Base-by-base conservation (phyloP, 75 land plant genomes). In the Cryptomeria japonica region DNA sequence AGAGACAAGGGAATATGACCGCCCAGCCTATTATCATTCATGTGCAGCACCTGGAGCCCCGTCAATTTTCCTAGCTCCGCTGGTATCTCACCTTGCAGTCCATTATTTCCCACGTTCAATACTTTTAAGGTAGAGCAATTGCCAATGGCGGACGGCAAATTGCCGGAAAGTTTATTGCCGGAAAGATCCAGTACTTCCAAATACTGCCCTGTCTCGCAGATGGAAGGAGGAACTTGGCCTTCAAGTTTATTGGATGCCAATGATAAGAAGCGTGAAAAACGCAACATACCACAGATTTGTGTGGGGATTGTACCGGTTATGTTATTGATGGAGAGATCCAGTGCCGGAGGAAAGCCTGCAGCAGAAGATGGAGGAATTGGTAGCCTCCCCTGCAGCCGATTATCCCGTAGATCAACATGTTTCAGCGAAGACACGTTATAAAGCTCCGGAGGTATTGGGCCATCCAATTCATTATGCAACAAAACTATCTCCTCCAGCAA, bases 1-100 rank as follows among this genome's bases (percentile, higher is more conserved):
- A 85, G 36, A n/a, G 86, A 31, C 22, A 34, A 32, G 11, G 86
- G 86, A 55, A 85, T 25, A 51, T n/a, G 25, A 31, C 86, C 64
- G 0, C 4, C 19, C 12, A 85, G 12, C 86, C 36, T n/a, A n/a
- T 85, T 85, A 22, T 85, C 64, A 19, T 36, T 85, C 73, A 32
- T 46, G 36, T 32, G 61, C 16, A 85, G 12, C 31, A 31, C 19
- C 64, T 85, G 38, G 10, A 85, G 61, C 0, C 16, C 12, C 38
- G 22, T 55, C 55, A 85, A 85, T 25, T 80, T 41, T 80, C 83
- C 83, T 8, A 80, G 2, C 19, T 38, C 6, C 46, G 0, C 2
- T 28, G 83, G 83, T 39, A 80, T 80, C n/a, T 4, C 28, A 2
- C 83, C 46, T 19, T 38, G 10, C 2, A 80, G 38, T 15, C 25